Conservation (phyloP, 495 filamentous ascomycete genomes). For the Elasticomyces elasticus region DNA sequence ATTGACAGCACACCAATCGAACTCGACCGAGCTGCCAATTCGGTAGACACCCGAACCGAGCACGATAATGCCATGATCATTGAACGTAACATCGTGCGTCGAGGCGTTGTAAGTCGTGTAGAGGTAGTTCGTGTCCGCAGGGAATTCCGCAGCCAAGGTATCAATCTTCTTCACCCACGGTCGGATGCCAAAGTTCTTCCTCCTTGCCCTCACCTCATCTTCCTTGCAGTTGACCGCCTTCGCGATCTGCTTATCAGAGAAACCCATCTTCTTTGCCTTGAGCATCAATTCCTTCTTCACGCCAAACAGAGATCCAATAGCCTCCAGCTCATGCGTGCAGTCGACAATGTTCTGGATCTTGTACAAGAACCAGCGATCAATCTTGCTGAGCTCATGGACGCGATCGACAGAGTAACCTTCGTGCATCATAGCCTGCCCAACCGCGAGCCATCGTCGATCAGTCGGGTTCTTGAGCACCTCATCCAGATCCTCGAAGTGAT, state of each 20-base stretch:
- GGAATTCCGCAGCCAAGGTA: conserved; percentile 93
- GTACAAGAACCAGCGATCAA: conserved; percentile 93
- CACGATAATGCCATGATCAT: conserved; percentile 84
- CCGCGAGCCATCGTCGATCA: conserved; percentile 90
- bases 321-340: conserved; percentile 74
- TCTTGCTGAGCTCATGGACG: conserved; percentile 89
- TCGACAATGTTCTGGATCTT: conserved; percentile 96
- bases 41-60: conserved; percentile 92
- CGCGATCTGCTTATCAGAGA: conserved; percentile 93
- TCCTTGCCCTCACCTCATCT: conserved; percentile 76
- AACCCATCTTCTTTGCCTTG: conserved; percentile 93
- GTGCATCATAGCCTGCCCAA: conserved; percentile 95
- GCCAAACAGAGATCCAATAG: conserved; percentile 75
- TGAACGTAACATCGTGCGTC: conserved; percentile 89
- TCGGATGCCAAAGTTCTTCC: conserved; percentile 73
- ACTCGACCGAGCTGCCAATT: conserved; percentile 95
- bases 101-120: conserved; percentile 98
- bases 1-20: conserved; percentile 98
- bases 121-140: conserved; percentile 92
- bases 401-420: conserved; percentile 86
- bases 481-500: conserved; percentile 86
- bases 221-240: conserved; percentile 74
- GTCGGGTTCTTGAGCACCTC: conserved; percentile 83
- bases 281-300: conserved; percentile 77
- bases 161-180: conserved; percentile 98